phyloP scores from a whole-genome alignment of 1,284 basidiomycete species.

The Ustilago xerochloae region DNA sequence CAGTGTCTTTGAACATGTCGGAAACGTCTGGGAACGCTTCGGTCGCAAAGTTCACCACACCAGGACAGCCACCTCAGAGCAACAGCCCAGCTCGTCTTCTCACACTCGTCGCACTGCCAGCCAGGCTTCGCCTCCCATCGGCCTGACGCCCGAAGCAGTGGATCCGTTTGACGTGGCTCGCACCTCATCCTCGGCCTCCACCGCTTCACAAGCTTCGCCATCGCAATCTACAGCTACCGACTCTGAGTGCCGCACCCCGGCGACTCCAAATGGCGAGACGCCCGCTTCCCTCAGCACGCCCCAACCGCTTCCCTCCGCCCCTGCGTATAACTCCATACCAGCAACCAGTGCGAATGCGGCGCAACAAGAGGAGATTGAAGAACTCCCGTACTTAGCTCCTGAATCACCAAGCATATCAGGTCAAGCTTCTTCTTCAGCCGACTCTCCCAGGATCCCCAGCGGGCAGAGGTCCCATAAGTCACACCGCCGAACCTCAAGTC shows the following conservation, averaged over 20 bases:
- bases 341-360: neutral
- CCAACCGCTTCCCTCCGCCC: conserved; percentile 32
- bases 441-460: conserved; percentile 14
- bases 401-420: conserved; percentile 7
- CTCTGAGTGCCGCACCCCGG: conserved; percentile 32
- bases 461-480: conserved; percentile 14
- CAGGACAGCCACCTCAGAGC: conserved; percentile 29
- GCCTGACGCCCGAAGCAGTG: conserved; percentile 16
- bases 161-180: conserved; percentile 18
- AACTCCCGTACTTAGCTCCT: conserved; percentile 39
- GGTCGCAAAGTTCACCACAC: conserved; percentile 53
- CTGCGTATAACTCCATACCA: conserved; percentile 18
- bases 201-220: conserved; percentile 32
- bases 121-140: conserved; percentile 29
- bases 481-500: conserved; percentile 28
- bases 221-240: conserved; percentile 33
- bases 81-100: conserved; percentile 25
- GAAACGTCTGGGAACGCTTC: conserved; percentile 58
- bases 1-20: conserved; percentile 62
- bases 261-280: conserved; percentile 22
- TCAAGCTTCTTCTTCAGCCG: neutral
- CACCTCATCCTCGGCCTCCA: conserved; percentile 22
- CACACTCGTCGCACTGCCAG: conserved; percentile 24
- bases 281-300: conserved; percentile 17
- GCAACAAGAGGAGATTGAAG: conserved; percentile 31